These are phyloP conservation scores for Cicer bijugum DNA, from an alignment of 306 rosid species.

Conservation along the genomic window DNA sequence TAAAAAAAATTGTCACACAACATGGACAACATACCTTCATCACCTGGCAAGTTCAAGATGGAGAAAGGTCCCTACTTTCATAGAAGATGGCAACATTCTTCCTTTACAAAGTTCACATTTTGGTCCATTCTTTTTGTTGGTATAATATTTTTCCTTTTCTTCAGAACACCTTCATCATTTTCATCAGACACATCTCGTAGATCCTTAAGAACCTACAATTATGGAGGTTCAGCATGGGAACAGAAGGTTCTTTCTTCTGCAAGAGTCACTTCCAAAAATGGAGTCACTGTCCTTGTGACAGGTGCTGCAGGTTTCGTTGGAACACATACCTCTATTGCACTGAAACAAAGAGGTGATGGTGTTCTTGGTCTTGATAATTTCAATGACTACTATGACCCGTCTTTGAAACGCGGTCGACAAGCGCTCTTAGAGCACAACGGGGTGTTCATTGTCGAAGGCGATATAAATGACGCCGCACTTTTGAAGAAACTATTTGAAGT, in stretches of 20 bases:
- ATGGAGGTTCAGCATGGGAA: constrained; percentile 23
- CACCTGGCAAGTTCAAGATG: constrained; percentile 30
- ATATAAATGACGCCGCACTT: constrained; percentile 2
- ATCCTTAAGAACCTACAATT: background rate
- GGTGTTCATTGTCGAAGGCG: constrained; percentile 20
- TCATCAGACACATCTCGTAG: constrained; percentile 8
- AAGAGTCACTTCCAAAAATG: background rate
- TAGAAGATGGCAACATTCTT: background rate
- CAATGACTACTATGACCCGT: constrained; percentile 32
- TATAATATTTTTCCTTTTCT: constrained; percentile 1
- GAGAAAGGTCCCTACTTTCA: constrained; percentile 8
- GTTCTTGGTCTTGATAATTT: constrained; percentile 29
- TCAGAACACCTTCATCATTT: constrained; percentile 21
- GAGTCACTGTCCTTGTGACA: constrained; percentile 8
- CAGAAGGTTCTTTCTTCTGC: background rate
- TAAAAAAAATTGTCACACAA: background rate
- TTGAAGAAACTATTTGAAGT: constrained; percentile 5
- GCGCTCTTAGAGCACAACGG: background rate
- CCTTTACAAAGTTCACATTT: constrained; percentile 4
- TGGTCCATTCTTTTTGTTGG: background rate
- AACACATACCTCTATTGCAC: constrained; percentile 11
- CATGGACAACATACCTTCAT: constrained; percentile 27
- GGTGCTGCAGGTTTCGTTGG: constrained; percentile 26
- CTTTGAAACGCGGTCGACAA: constrained; percentile 3
- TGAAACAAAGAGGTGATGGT: constrained; percentile 6